Base-by-base conservation (phyloP, 306 rosid species). In the Corylus heterophylla region DNA sequence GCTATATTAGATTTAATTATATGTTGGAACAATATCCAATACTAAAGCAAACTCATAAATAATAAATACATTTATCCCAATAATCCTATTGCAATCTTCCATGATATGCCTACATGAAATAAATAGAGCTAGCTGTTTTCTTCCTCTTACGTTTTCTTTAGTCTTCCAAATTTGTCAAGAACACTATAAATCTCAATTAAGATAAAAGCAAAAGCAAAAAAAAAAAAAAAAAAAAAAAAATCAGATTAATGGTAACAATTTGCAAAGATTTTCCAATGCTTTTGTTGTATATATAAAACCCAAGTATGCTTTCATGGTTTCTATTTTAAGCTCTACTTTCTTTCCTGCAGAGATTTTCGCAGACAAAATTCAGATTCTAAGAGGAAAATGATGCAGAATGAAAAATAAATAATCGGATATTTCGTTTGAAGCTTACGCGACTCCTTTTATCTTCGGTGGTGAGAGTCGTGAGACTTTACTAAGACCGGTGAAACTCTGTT, bases 341-440 rank as follows among this genome's bases (percentile, higher is more conserved):
- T 71, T 9, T 82, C 63, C 18, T 45, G 58, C 54, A 54, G 68
- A 31, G 59, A 71, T 48, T 71, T 70, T 59, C 47, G 49, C 42
- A 6, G 7, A 54, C 4, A 39, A 62, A 20, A 54, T 27, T 68
- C 39, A 42, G 49, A 52, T 52, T 70, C n/a, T 7, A 4, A 48
- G 54, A 20, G 35, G 13, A 31, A 31, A 31, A 31, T 2, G 35
- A 31, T 31, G 35, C 35, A 31, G 35, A 31, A 31, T 31, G 35
- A 31, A 3, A 39, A 39, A 39, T 39, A 4, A 39, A 39, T 39
- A 39, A 5, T 39, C 44, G 44, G 44, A 39, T 39, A 4, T 39
- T 39, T 39, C 2, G 35, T 31, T 31, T 31, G 42, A 37, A 5
- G 42, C 6, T 2, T 31, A 31, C 2, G 42, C 0, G 42, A 37